Evolutionary conservation across 1,139 yeast genomes (phyloP).

Genomic region (Kodamaea plutei): DNA sequence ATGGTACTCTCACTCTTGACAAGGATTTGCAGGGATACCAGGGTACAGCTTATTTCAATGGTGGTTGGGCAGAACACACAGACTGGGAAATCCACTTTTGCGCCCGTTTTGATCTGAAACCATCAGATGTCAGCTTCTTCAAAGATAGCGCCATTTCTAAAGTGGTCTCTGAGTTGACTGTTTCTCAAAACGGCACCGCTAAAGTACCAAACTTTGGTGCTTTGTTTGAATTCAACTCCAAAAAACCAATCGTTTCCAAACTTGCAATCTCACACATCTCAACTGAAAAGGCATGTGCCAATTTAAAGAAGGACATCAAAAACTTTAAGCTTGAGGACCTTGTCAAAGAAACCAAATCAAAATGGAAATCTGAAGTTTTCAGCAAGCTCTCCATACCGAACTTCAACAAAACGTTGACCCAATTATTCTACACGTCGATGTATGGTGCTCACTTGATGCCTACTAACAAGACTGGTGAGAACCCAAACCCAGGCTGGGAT

Average conservation of each 20-base stretch:
- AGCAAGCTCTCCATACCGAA: constrained; percentile 17
- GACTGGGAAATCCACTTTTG: constrained; percentile 29
- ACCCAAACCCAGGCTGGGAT: constrained; percentile 20
- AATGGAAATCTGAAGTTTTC: constrained; percentile 28
- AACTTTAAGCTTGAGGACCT: constrained; percentile 19
- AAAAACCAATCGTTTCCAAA: constrained; percentile 15
- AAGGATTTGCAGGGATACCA: constrained; percentile 18
- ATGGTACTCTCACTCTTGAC: constrained; percentile 20
- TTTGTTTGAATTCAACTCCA: constrained; percentile 18
- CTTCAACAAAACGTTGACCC: constrained; percentile 20
- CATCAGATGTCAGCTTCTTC: constrained; percentile 14
- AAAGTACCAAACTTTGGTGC: constrained; percentile 22
- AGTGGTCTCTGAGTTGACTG: neutral
- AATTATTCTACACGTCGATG: constrained; percentile 25
- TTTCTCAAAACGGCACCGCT: constrained; percentile 12
- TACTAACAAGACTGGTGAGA: constrained; percentile 34
- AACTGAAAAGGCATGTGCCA: constrained; percentile 26
- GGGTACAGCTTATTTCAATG: constrained; percentile 23
- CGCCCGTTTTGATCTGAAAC: constrained; percentile 22
- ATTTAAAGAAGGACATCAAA: constrained; percentile 20
- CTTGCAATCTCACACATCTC: constrained; percentile 35
- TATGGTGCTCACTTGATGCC: constrained; percentile 35
- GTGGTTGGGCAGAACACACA: constrained; percentile 31
- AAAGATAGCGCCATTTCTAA: constrained; percentile 7
- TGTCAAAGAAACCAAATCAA: constrained; percentile 17